Conservation (phyloP, 225 moss, liverwort and hornwort genomes). For the Straminergon stramineum region DNA sequence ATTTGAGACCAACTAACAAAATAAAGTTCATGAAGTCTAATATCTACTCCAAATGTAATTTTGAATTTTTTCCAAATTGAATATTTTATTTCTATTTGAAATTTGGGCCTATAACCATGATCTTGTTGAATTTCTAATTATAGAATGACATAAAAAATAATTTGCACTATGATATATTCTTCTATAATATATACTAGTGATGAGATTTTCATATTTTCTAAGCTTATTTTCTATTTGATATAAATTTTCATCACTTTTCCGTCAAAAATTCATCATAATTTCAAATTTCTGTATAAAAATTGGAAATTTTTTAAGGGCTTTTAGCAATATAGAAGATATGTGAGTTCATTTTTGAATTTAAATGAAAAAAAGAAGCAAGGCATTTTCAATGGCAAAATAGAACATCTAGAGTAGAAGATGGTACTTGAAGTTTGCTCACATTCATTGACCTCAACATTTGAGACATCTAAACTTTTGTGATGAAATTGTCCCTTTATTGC, state of each 20-base stretch:
- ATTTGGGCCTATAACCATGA: fast-evolving
- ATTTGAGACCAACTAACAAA: fast-evolving
- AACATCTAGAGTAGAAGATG: not conserved
- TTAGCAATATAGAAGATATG: too few species aligned
- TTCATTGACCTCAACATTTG: not conserved
- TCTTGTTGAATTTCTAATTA: not conserved
- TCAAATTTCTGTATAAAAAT: not conserved
- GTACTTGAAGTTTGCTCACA: not conserved
- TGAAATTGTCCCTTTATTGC: not conserved
- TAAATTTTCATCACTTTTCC: not conserved
- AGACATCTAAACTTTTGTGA: not conserved
- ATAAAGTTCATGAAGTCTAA: not conserved
- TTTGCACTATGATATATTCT: fast-evolving
- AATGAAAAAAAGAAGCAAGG: not conserved
- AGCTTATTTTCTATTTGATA: not conserved
- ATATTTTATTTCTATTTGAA: not conserved
- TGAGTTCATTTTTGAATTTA: not conserved
- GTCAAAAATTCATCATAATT: not conserved
- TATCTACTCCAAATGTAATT: not conserved
- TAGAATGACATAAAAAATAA: fast-evolving
- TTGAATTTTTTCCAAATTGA: too few species aligned
- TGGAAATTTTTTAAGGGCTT: not conserved
- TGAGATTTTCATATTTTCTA: not conserved
- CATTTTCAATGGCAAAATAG: not conserved
- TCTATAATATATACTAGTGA: too few species aligned